Evolutionary conservation across 352 stramenopile species (phyloP), one percentile per base, ranked within the genome.

Genomic region (Phytophthora lateralis): DNA sequence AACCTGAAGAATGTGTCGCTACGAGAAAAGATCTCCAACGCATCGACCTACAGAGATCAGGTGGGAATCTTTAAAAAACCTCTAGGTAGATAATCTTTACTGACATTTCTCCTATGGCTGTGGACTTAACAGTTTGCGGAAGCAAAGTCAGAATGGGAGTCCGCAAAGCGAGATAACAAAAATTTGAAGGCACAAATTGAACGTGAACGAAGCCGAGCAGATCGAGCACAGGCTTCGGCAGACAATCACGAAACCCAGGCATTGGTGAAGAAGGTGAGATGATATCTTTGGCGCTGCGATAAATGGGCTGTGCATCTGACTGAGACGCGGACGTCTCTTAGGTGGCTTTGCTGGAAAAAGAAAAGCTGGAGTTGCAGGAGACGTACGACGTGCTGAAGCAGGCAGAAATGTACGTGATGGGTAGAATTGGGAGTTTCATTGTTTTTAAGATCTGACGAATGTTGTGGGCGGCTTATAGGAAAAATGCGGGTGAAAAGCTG

Each of bases 1-100:
- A 80, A 80, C 24, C 48, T 92, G 17, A 96, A 96, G 51, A 96
- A 91, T 50, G 76, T 88, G 26, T 75, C 78, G 10, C 46, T 96
- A 30, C 74, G 83, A 68, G 78, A 92, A 44, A 90, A 88, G 41
- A 54, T 96, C 9, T 66, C 79, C 3, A 87, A 78, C 10, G 76
- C 71, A 41, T 83, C 80, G 10, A 69, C 48, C 4, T 82, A 81
- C 53, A 78, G 84, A 60, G 85, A 96, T 60, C 81, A 94, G 81
- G 86, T 95, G 34, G 9, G 58, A 34, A 15, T 9, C 32, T 35
- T 37, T 42, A 2, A 8, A 1, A n/a, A 42, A 6, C 12, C 14
- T 32, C 60, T 64, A 2, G 7, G 14, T n/a, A 20, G 2, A 1
- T 46, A 4, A 30, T 21, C n/a, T 2, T 55, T 47, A 26, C 26